Base-by-base conservation (phyloP, 176 grass and related monocot species). In the Oryza brachyantha region DNA sequence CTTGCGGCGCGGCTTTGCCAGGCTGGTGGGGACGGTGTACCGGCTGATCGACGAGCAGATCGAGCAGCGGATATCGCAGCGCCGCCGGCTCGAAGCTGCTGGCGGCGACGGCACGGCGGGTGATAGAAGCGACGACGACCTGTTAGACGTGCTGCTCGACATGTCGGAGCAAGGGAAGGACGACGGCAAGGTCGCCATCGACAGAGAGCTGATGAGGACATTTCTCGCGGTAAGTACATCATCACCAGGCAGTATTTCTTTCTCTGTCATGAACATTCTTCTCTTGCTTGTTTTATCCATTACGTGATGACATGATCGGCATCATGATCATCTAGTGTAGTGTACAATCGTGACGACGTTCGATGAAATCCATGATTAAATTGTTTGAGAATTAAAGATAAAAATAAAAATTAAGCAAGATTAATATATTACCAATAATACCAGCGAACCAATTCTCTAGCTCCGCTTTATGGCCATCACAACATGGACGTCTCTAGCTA, bases 1-100 rank as follows among this genome's bases (percentile, higher is more conserved):
- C 0, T 8, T 75, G 43, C 43, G 81, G 8, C 48, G 41, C 5
- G 41, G 45, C 1, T 7, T 77, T 2, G 10, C 36, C 2, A 10
- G 1, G 0, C 21, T 41, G 68, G 0, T 86, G 12, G 31, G 3
- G 17, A 61, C 19, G 48, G 25, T 74, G 5, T 63, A 84, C 61
- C 14, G n/a, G 5, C 10, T 81, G 7, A 74, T 94, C n/a, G 83
- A 94, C 28, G 16, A 78, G 10, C 75, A 84, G 46, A 91, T 94
- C n/a, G 79, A 86, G 21, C 3, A n/a, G 4, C 72, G 85, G 22
- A 38, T 50, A n/a, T n/a, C n/a, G n/a, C n/a, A n/a, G 46, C 46
- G 19, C 10, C 5, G 19, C 10, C 59, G 16, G 1, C 7, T 65
- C 7, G 19, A 52, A 29, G 27, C 5, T 2, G 14, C n/a, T 5